A percentile compares a stretch with the other conserved stretches of the same genome.
Conservation (phyloP, 2,329 filamentous ascomycete species). For the Sphaerulina musiva region DNA sequence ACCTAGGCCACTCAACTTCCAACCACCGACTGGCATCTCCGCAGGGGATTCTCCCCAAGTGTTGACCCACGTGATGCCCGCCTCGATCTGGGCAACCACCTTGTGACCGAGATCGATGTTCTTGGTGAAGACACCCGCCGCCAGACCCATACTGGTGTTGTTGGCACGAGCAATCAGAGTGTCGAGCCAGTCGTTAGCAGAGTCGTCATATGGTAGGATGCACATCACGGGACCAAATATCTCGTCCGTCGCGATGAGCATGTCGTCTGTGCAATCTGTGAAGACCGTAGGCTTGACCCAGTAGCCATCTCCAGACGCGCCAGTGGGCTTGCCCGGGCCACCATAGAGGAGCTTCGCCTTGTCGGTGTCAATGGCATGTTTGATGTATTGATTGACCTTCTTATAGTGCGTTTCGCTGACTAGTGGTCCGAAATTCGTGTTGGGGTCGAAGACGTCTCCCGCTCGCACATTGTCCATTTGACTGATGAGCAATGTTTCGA, state of each 20-base stretch:
- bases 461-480: conserved; percentile 65
- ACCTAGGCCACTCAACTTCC: conserved; percentile 84
- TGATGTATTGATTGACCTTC: conserved; percentile 73
- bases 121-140: conserved; percentile 74
- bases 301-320: conserved; percentile 55
- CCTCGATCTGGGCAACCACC: conserved; percentile 64
- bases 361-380: conserved; percentile 66
- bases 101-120: conserved; percentile 68
- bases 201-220: conserved; percentile 61
- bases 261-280: conserved; percentile 74
- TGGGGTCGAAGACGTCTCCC: conserved; percentile 63
- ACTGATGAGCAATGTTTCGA: conserved; percentile 62
- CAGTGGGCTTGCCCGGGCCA: conserved; percentile 48
- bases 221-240: conserved; percentile 87
- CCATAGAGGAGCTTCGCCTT: conserved; percentile 61
- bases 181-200: conserved; percentile 46
- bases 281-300: conserved; percentile 83
- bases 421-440: conserved; percentile 77
- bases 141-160: conserved; percentile 68
- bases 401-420: conserved; percentile 67
- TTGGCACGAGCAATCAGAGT: conserved; percentile 70
- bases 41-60: conserved; percentile 89
- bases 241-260: conserved; percentile 74
- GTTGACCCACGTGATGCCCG: conserved; percentile 87
- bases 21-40: conserved; percentile 87